phyloP scores from a whole-genome alignment of 1,139 yeast genomes.

The Saccharomyces hybrid region DNA sequence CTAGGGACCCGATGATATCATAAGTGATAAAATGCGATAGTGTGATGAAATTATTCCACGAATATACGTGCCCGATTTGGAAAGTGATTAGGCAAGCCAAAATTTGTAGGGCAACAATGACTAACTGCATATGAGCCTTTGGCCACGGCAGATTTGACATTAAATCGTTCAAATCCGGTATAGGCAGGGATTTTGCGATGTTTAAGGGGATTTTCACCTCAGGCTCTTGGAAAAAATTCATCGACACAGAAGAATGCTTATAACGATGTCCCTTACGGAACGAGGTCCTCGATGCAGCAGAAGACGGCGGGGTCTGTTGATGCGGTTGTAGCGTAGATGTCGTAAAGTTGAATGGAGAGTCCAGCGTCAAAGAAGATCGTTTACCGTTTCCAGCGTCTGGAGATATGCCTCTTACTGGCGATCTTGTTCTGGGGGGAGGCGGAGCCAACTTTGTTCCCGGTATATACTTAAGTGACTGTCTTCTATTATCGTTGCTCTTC shows the following conservation, averaged over 20 bases:
- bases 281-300: slow-evolving; percentile 66
- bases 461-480: slow-evolving; percentile 31
- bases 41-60: slow-evolving; percentile 61
- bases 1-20: slow-evolving; percentile 73
- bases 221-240: slow-evolving; percentile 93
- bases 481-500: slow-evolving; percentile 14
- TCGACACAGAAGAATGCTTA: slow-evolving; percentile 92
- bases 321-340: slow-evolving; percentile 22
- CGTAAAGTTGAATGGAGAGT: slow-evolving; percentile 46
- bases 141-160: slow-evolving; percentile 58
- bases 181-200: slow-evolving; percentile 71
- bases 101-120: slow-evolving; percentile 35
- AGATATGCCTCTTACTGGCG: slow-evolving; percentile 20
- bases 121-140: slow-evolving; percentile 46
- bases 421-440: slow-evolving; percentile 30
- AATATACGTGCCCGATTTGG: slow-evolving; percentile 48
- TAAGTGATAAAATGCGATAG: slow-evolving; percentile 81
- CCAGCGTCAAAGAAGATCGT: slow-evolving; percentile 19
- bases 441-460: slow-evolving; percentile 33
- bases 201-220: slow-evolving; percentile 62
- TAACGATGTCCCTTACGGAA: slow-evolving; percentile 93
- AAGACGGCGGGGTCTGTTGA: slow-evolving; percentile 11
- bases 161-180: slow-evolving; percentile 66
- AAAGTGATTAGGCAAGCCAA: slow-evolving; percentile 40
- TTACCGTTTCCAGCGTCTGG: slow-evolving; percentile 7